Evolutionary conservation across 257 asterid genomes (phyloP).

Genomic region (Ilex asprella): DNA sequence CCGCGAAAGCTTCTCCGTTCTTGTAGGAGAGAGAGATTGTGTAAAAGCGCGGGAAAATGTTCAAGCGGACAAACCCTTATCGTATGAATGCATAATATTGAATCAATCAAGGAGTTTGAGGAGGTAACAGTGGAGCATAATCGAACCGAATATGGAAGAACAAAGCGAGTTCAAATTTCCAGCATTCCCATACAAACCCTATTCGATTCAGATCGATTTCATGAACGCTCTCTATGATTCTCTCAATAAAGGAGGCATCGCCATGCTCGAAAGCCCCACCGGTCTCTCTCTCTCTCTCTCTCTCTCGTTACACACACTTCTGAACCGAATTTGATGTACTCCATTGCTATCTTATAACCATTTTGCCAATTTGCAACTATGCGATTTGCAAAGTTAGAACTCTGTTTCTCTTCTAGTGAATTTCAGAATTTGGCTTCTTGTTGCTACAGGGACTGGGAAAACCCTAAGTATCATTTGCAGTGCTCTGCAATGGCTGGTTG

Average conservation of each 20-base stretch:
- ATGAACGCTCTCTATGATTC: slow-evolving; percentile 80
- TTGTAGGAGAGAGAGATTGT: too few species aligned
- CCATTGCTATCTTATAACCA: too few species aligned
- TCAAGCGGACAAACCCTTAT: too few species aligned
- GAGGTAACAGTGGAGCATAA: slow-evolving; percentile 7
- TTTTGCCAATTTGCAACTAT: background rate
- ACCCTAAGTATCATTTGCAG: slow-evolving; percentile 93
- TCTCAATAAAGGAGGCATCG: slow-evolving; percentile 78
- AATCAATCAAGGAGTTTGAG: background rate
- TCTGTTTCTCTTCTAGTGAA: background rate
- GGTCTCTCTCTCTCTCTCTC: slow-evolving; percentile 30
- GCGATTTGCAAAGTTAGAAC: background rate
- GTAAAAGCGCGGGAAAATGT: too few species aligned
- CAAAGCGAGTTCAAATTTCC: slow-evolving; percentile 34
- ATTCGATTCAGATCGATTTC: slow-evolving; percentile 87
- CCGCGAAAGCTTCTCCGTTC: too few species aligned
- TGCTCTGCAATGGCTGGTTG: slow-evolving; percentile 93
- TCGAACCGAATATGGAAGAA: slow-evolving; percentile 25
- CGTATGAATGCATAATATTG: too few species aligned
- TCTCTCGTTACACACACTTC: too few species aligned
- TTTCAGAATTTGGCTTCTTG: slow-evolving; percentile 11
- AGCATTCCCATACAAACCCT: slow-evolving; percentile 80
- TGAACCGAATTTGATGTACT: too few species aligned
- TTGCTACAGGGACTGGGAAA: slow-evolving; percentile 83
- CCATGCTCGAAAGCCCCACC: slow-evolving; percentile 98